Conservation (phyloP, 1,284 basidiomycete genomes). For the Sphaerobolus stellatus region DNA sequence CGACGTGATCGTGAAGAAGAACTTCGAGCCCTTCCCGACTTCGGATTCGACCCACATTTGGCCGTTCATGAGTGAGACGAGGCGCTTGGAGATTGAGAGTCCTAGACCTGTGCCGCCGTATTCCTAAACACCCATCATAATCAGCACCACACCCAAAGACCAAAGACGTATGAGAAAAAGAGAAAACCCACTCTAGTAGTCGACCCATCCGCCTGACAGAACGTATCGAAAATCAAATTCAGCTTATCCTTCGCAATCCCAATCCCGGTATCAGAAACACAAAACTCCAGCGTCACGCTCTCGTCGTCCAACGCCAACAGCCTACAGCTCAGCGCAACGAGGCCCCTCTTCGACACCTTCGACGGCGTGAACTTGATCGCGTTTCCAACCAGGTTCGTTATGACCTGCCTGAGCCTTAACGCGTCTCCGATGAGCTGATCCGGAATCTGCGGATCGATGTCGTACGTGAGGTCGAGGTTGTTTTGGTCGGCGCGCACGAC, state of each 20-base stretch:
- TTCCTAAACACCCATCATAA: constrained; percentile 48
- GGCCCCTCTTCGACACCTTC: constrained; percentile 76
- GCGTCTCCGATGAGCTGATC: constrained; percentile 98
- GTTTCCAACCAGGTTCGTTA: constrained; percentile 93
- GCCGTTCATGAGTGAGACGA: constrained; percentile 97
- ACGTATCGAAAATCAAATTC: constrained; percentile 98
- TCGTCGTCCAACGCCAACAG: constrained; percentile 73
- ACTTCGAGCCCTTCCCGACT: constrained; percentile 88
- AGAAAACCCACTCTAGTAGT: constrained; percentile 69
- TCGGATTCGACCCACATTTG: constrained; percentile 99
- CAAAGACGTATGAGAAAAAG: constrained; percentile 4
- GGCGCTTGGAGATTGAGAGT: constrained; percentile 91
- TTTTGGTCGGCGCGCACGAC: constrained; percentile 98
- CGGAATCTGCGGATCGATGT: constrained; percentile 94
- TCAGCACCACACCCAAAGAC: background rate
- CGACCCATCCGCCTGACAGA: constrained; percentile 97
- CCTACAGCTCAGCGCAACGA: constrained; percentile 88
- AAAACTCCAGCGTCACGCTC: constrained; percentile 92
- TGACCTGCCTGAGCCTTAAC: constrained; percentile 87
- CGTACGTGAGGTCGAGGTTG: constrained; percentile 95
- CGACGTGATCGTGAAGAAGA: constrained; percentile 94
- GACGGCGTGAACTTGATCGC: constrained; percentile 94
- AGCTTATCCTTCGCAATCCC: constrained; percentile 99
- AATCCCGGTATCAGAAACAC: constrained; percentile 97
- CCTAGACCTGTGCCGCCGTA: constrained; percentile 98